Base-by-base conservation (phyloP, 306 rosid species). In the Castanea sativa region DNA sequence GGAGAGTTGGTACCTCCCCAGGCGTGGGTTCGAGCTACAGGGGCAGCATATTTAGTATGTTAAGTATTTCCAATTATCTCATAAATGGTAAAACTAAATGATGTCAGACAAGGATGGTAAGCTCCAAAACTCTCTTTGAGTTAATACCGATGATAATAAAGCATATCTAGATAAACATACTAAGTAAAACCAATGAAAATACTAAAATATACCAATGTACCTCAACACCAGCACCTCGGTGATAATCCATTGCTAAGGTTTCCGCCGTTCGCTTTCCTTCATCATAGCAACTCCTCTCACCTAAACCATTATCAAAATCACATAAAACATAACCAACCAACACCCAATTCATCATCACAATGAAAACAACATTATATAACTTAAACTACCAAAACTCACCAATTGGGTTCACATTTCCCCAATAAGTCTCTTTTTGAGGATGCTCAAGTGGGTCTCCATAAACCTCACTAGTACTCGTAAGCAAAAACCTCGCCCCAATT, bases 181-280 rank as follows among this genome's bases (percentile, higher is more conserved):
- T 19, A 67, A 29, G 1, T 9, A 35, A 27, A 1, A 29, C 19
- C 16, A 13, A 1, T 15, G 41, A 27, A 63, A 29, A 59, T 30
- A 33, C 67, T 69, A 9, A 60, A 73, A 49, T 13, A 65, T 18
- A 79, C 71, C 7, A 20, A 68, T 27, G 59, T 73, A 57, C 99
- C 97, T 95, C 99, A 63, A 95, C 99, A 32, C 82, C 99, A 23
- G 93, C 99, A 61, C 98, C 99, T 52, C 99, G 92, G 83, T 95
- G 98, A 81, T 95, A 95, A 85, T 95, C 99, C 99, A 95, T 95
- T 3, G 99, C 29, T 43, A 95, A 82, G 8, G 99, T 95, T 80
- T 95, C 99, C 0, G 98, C 99, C 1, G 99, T 95, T 57, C 99
- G 87, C 91, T 95, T 95, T 64, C 99, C 99, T 89, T 95, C 99